These are phyloP conservation scores for Hysterangium stoloniferum DNA, from an alignment of 768 basidiomycete genomes.

Conservation along the genomic window DNA sequence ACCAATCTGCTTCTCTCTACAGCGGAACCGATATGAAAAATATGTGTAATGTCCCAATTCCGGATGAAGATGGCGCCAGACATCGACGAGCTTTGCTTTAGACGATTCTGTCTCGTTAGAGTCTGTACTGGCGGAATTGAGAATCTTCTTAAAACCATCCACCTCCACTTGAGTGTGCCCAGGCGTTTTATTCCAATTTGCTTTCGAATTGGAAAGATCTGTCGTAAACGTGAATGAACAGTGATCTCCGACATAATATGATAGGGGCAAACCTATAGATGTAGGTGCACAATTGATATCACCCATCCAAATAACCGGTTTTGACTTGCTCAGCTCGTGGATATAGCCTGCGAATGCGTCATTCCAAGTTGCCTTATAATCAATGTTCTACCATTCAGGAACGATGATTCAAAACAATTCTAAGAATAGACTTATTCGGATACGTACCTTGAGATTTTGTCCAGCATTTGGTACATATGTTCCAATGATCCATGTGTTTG, in stretches of 20 bases:
- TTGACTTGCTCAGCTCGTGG: constrained; percentile 62
- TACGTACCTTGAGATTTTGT: constrained; percentile 54
- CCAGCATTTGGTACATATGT: constrained; percentile 88
- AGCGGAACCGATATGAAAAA: constrained; percentile 78
- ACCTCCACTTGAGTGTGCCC: constrained; percentile 84
- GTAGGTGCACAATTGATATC: constrained; percentile 86
- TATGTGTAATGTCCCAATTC: constrained; percentile 72
- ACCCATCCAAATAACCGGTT: constrained; percentile 84
- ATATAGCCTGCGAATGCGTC: constrained; percentile 67
- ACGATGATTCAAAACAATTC: neutral
- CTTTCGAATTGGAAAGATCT: constrained; percentile 64
- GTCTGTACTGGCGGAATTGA: constrained; percentile 39
- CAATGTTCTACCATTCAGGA: constrained; percentile 47
- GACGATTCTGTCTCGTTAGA: constrained; percentile 18
- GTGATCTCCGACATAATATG: neutral
- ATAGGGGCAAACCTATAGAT: constrained; percentile 41
- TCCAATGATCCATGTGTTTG: constrained; percentile 57
- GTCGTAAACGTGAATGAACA: constrained; percentile 14
- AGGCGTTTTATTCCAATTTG: constrained; percentile 83
- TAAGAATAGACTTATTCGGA: neutral
- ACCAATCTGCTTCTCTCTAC: constrained; percentile 70
- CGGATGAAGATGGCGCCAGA: constrained; percentile 72
- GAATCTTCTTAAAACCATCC: constrained; percentile 59
- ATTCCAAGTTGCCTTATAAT: constrained; percentile 75
- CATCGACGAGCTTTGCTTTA: constrained; percentile 51